Evolutionary conservation across 139 green algal genomes (phyloP).

Genomic region (Chlorella sorokiniana): DNA sequence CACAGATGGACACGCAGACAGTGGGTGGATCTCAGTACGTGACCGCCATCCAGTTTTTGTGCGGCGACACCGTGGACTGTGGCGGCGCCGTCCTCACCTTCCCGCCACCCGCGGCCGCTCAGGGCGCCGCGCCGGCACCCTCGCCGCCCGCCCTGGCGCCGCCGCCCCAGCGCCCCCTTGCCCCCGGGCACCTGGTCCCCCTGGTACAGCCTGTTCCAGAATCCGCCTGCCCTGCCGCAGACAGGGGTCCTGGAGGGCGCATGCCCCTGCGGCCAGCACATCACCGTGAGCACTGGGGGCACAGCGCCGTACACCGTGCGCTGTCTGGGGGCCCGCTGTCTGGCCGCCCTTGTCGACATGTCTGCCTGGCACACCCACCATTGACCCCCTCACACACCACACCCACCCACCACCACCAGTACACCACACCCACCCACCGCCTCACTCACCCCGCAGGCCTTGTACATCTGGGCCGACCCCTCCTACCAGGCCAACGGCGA

Average conservation of each 20-base stretch:
- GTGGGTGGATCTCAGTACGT: background rate
- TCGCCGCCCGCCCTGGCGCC: background rate
- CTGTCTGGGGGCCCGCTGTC: too few relatives aligned
- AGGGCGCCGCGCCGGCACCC: background rate
- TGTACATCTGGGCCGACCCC: background rate
- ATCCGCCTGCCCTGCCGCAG: background rate
- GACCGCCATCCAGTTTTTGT: background rate
- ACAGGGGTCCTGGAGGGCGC: background rate
- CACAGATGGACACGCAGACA: background rate
- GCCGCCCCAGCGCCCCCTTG: background rate
- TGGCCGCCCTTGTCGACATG: too few relatives aligned
- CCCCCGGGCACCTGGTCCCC: background rate
- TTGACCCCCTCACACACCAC: too few relatives aligned
- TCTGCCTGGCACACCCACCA: too few relatives aligned
- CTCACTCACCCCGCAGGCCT: background rate
- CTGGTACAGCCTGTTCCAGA: background rate
- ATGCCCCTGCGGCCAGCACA: background rate
- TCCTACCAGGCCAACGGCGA: background rate
- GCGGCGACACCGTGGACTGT: background rate
- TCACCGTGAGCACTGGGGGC: background rate
- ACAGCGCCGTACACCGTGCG: background rate
- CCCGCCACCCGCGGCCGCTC: background rate
- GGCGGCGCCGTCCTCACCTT: background rate
- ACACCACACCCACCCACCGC: background rate
- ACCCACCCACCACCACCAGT: too few relatives aligned